Base-by-base conservation (phyloP, 305 asterid species). In the Withania somnifera region DNA sequence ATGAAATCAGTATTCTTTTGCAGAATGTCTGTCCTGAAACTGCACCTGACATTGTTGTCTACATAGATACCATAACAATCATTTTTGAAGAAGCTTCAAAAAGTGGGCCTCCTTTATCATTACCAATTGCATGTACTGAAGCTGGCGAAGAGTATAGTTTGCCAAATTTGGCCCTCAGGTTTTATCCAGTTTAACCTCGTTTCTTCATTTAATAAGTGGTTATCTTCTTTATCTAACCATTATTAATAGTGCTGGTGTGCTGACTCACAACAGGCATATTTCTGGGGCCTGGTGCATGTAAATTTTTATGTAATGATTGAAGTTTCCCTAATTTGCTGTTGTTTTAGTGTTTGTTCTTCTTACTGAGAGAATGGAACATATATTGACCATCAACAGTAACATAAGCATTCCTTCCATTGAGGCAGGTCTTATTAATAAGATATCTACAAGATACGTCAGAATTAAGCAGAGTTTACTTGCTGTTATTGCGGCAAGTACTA, bases 121-220 rank as follows among this genome's bases (percentile, higher is more conserved):
- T 91, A 83, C 99, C 96, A 22, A 89, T 91, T 83, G 92, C 96
- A 80, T 94, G 97, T 85, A 91, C 91, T 86, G 99, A 94, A 87
- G 91, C 97, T 88, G 99, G 99, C 87, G 90, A 84, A 78, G 90
- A 89, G 86, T 88, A 87, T 89, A 87, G 89, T 86, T 88, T 97
- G 52, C 99, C 99, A 64, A 92, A 94, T 91, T 85, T 97, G 85
- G 91, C 91, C 63, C 97, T 97, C 91, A 97, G 99, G 99, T 97
- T 78, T 47, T 84, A 71, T 87, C 85, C 75, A 6, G 71, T 73
- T 60, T 24, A 53, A 50, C 75, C 82, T 67, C 53, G 32, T 53
- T 32, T 64, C 60, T 63, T 30, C 11, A 24, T 47, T 15, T 71
- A 24, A 45, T 73, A 45, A 73, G 19, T 67, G 38, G 14, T 45